phyloP scores from a whole-genome alignment of 352 stramenopile genomes.

The Phytophthora cactorum region DNA sequence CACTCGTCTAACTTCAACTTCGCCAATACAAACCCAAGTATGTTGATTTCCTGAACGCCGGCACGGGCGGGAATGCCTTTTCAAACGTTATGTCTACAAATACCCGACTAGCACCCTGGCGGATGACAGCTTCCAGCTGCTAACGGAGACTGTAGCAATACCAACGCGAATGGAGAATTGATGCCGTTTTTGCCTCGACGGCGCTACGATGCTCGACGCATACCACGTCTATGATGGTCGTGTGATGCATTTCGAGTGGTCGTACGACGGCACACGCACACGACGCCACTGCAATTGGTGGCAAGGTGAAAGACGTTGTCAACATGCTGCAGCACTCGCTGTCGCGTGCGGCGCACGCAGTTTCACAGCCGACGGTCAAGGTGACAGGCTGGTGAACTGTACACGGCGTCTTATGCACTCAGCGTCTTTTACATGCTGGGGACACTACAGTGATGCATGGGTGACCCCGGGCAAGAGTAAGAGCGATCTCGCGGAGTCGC shows the following conservation, averaged over 20 bases:
- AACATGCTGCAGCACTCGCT: background rate
- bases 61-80: no score
- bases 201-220: slow-evolving; percentile 9
- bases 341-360: background rate
- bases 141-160: slow-evolving; percentile 8
- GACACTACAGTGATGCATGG: slow-evolving; percentile 20
- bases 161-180: slow-evolving; percentile 4
- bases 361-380: slow-evolving; percentile 13
- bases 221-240: slow-evolving; percentile 27
- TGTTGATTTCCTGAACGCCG: no score
- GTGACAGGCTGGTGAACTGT: slow-evolving; percentile 28
- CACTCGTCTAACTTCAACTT: background rate
- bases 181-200: background rate
- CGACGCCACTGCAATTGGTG: background rate
- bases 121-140: slow-evolving; percentile 38
- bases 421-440: slow-evolving; percentile 24
- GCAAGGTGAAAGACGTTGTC: background rate
- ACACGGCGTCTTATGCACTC: slow-evolving; percentile 29
- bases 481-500: slow-evolving; percentile 26
- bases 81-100: no score
- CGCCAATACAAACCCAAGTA: background rate
- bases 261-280: slow-evolving; percentile 17
- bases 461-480: slow-evolving; percentile 22
- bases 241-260: slow-evolving; percentile 22
- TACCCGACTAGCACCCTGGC: background rate